Evolutionary conservation across 345 rosid species (phyloP).

Genomic region (Salix udensis): DNA sequence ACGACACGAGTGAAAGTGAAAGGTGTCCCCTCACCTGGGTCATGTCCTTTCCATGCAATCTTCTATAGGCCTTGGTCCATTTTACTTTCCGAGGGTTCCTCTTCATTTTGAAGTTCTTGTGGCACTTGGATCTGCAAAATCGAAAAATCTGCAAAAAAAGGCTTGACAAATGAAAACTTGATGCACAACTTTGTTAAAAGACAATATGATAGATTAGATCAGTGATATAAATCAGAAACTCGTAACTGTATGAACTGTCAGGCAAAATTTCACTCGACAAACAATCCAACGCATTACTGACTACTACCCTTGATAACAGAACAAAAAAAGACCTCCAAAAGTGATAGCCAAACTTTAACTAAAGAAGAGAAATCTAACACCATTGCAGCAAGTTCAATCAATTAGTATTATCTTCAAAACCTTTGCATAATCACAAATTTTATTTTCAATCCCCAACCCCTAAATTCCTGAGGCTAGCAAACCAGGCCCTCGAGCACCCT

Average conservation of each 20-base stretch:
- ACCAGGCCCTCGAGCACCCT: no score
- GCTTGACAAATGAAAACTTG: not conserved
- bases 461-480: no score
- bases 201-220: not conserved
- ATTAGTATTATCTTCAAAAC: not conserved
- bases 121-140: slow-evolving; percentile 87
- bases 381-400: not conserved
- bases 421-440: not conserved
- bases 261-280: not conserved
- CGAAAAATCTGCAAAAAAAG: slow-evolving; percentile 59
- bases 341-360: not conserved
- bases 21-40: slow-evolving; percentile 54
- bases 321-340: not conserved
- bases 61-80: slow-evolving; percentile 93
- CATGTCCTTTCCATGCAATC: slow-evolving; percentile 86
- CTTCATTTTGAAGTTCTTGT: slow-evolving; percentile 97
- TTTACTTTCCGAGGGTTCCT: slow-evolving; percentile 94
- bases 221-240: not conserved
- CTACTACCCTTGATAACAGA: not conserved
- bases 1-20: not conserved
- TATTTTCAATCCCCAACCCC: no score
- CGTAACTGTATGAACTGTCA: not conserved
- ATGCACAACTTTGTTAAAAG: not conserved
- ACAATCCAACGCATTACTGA: not conserved
- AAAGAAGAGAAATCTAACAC: not conserved